These are phyloP conservation scores for Magnolia changhungtana DNA, from an alignment of 164 flowering plant genomes.

Conservation along the genomic window DNA sequence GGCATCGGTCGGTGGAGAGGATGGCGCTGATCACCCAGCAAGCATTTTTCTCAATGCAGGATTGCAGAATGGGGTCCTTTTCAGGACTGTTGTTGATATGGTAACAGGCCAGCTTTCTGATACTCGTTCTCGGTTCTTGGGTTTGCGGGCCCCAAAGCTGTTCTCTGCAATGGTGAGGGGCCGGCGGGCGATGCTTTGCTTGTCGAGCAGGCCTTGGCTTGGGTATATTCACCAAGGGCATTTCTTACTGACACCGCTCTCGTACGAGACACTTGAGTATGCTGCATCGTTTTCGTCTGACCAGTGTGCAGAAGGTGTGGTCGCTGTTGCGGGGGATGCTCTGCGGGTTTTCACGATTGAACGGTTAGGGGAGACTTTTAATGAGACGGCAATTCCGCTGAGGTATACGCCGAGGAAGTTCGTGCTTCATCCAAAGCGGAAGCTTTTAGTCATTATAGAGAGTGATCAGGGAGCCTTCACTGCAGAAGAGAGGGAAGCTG, in stretches of 20 bases:
- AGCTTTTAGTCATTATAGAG: slow-evolving; percentile 75
- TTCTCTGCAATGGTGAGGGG: slow-evolving; percentile 82
- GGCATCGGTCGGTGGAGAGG: slow-evolving; percentile 93
- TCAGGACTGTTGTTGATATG: slow-evolving; percentile 97
- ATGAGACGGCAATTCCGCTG: slow-evolving; percentile 84
- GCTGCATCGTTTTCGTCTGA: slow-evolving; percentile 98
- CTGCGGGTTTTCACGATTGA: slow-evolving; percentile 91
- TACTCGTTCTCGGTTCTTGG: slow-evolving; percentile 93
- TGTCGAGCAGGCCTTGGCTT: slow-evolving; percentile 97
- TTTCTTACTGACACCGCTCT: slow-evolving; percentile 87
- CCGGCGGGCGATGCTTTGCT: slow-evolving; percentile 87
- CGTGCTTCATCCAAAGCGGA: slow-evolving; percentile 86
- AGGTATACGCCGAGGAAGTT: slow-evolving; percentile 98
- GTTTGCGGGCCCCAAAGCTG: slow-evolving; percentile 88
- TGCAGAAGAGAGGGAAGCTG: slow-evolving; percentile 97
- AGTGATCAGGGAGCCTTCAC: slow-evolving; percentile 96
- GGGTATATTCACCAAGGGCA: slow-evolving; percentile 98
- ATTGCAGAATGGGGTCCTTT: slow-evolving; percentile 87
- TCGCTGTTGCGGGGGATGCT: slow-evolving; percentile 95
- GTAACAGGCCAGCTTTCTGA: slow-evolving; percentile 97
- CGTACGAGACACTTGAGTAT: slow-evolving; percentile 91
- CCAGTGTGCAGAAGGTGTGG: slow-evolving; percentile 99
- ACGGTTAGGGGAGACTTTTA: slow-evolving; percentile 90
- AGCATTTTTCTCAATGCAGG: slow-evolving; percentile 97
- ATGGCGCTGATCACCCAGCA: slow-evolving; percentile 99